A percentile compares a stretch with the other conserved stretches of the same genome.
Evolutionary conservation across 1,139 yeast species (phyloP).

Genomic region (Neolecta irregularis): DNA sequence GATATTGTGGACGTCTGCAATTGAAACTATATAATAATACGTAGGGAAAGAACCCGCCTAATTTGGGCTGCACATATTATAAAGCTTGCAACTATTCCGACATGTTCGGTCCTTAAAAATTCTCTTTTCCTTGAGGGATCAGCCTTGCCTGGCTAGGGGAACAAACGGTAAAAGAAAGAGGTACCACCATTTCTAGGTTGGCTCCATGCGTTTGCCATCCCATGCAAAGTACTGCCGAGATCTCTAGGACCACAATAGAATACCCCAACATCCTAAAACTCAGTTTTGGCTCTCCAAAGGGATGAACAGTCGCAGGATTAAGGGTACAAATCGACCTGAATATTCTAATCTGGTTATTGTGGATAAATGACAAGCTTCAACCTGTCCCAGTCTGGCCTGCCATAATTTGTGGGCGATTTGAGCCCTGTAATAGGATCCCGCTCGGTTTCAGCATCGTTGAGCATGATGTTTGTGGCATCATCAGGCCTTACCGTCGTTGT

Average conservation of each 20-base stretch:
- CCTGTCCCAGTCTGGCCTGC: slow-evolving; percentile 9
- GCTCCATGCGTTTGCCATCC: slow-evolving; percentile 4
- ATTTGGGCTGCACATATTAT: too few relatives aligned
- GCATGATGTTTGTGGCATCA: slow-evolving; percentile 8
- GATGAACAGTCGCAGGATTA: slow-evolving; percentile 11
- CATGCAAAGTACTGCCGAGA: slow-evolving; percentile 8
- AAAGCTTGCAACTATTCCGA: too few relatives aligned
- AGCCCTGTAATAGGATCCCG: slow-evolving; percentile 10
- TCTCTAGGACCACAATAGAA: slow-evolving; percentile 10
- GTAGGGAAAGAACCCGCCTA: too few relatives aligned
- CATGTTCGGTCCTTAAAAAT: slow-evolving; percentile 5
- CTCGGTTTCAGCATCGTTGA: slow-evolving; percentile 6
- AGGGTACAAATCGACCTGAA: slow-evolving; percentile 3
- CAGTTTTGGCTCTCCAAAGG: too few relatives aligned
- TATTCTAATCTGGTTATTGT: too few relatives aligned
- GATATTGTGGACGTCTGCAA: too few relatives aligned
- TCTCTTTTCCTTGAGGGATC: slow-evolving; percentile 13
- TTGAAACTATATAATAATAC: too few relatives aligned
- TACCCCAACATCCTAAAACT: slow-evolving; percentile 11
- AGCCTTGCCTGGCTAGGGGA: too few relatives aligned
- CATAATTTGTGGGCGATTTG: slow-evolving; percentile 8
- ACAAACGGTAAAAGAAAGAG: slow-evolving; percentile 9
- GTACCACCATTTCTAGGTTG: slow-evolving; percentile 9
- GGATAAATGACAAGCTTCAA: too few relatives aligned
- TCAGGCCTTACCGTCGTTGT: slow-evolving; percentile 8